Percentiles rank a stretch among this genome's conserved stretches.
Conservation (phyloP, 2,329 filamentous ascomycete genomes). For the Massarina eburnea region DNA sequence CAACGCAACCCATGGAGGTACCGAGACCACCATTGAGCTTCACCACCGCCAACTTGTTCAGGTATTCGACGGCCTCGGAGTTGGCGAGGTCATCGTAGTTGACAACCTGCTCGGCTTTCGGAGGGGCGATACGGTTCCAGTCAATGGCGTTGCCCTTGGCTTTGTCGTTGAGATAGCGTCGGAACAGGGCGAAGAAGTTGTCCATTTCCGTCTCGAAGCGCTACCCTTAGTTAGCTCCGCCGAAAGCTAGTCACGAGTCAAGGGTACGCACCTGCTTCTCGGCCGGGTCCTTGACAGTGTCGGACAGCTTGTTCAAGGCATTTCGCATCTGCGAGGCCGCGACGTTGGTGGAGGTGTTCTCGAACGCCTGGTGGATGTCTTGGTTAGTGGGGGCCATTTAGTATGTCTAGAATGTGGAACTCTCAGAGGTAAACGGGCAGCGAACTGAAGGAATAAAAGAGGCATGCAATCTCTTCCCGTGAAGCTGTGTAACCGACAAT, state of each 20-base stretch:
- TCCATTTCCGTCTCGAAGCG: slow-evolving; percentile 99
- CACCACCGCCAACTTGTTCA: slow-evolving; percentile 95
- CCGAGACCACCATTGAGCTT: slow-evolving; percentile 99
- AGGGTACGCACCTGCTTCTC: slow-evolving; percentile 69
- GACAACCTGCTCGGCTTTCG: slow-evolving; percentile 89
- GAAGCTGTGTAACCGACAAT: not conserved
- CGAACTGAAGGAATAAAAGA: not conserved
- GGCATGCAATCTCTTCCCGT: not conserved
- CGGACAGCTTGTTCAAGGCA: slow-evolving; percentile 86
- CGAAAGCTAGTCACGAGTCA: not conserved
- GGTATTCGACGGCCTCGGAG: slow-evolving; percentile 86
- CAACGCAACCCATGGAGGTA: slow-evolving; percentile 99
- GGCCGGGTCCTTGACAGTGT: slow-evolving; percentile 79
- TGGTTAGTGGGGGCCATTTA: slow-evolving; percentile 2
- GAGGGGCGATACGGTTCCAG: slow-evolving; percentile 95
- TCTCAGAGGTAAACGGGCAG: not conserved
- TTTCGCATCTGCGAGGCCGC: slow-evolving; percentile 99
- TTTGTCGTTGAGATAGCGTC: slow-evolving; percentile 97
- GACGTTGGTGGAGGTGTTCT: slow-evolving; percentile 98
- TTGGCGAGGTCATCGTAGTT: slow-evolving; percentile 90
- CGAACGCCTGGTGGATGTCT: slow-evolving; percentile 74
- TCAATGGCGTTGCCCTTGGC: slow-evolving; percentile 95
- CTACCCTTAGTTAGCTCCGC: slow-evolving; percentile 47
- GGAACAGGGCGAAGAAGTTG: slow-evolving; percentile 99
- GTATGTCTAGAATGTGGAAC: not conserved